phyloP scores from a whole-genome alignment of 441 rosid species.

The Populus hybrid region DNA sequence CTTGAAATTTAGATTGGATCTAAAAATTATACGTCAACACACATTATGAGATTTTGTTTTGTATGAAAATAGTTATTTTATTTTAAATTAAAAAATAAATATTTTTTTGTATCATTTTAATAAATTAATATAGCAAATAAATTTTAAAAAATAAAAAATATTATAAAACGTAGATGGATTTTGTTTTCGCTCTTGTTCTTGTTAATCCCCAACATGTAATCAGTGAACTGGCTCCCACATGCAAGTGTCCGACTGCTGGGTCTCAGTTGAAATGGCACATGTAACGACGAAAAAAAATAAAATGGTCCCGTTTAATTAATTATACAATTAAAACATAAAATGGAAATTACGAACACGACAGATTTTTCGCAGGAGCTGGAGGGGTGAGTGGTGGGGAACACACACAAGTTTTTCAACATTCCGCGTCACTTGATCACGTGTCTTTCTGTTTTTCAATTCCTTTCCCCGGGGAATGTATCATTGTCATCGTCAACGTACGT shows the following conservation, averaged over 20 bases:
- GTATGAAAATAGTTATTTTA: too few species aligned
- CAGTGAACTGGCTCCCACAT: background rate
- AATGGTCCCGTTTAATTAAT: too few species aligned
- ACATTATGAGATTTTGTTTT: too few species aligned
- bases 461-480: background rate
- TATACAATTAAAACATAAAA: too few species aligned
- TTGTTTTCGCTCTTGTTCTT: background rate
- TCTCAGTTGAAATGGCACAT: background rate
- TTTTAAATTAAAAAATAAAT: too few species aligned
- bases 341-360: background rate
- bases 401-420: background rate
- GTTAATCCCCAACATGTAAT: background rate
- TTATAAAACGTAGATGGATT: background rate
- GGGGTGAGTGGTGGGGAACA: background rate
- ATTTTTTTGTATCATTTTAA: too few species aligned
- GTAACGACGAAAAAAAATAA: background rate
- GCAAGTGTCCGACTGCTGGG: background rate
- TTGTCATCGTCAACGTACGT: background rate
- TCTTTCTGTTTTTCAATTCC: background rate
- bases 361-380: background rate
- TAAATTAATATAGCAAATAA: too few species aligned
- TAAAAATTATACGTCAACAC: too few species aligned
- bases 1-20: too few species aligned
- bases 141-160: too few species aligned
- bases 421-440: background rate